Evolutionary conservation across 176 grass and related monocot species (phyloP), one percentile per base, ranked within the genome.

Genomic region (Oryza meyeriana): DNA sequence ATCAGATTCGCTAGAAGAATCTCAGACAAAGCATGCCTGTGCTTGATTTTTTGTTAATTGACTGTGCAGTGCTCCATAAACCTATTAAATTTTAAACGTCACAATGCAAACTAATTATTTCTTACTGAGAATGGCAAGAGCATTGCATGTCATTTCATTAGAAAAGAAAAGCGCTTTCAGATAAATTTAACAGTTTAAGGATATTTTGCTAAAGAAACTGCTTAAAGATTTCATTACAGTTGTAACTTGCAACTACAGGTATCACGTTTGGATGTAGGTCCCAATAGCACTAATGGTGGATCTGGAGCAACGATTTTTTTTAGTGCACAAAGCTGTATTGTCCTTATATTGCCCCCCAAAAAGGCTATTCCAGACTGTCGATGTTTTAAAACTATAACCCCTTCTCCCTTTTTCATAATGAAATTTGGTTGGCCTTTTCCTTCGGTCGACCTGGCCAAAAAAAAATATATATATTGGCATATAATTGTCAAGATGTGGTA

Each of bases 1-100:
- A 0, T 62, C 52, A 5, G 69, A 79, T 75, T 61, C 30, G 12
- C 61, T 69, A 39, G 75, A 84, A 84, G 81, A 88, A 88, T 88
- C 81, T 68, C 38, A 62, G n/a, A 69, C 75, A 84, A 73, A 64
- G 45, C 52, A 29, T 58, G 22, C 64, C 47, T 68, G n/a, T 73
- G 24, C 59, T 75, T 65, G 20, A 66, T 48, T 72, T 57, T 18
- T 78, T 44, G 66, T 74, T 72, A 67, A 66, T 74, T 48, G 84
- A 79, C 24, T 38, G 14, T 44, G 33, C 44, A 61, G 34, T 57
- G 62, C 45, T n/a, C 36, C 69, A 34, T 61, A 36, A 39, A 79
- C 61, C 71, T 74, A 44, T 73, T 12, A 8, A 32, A 74, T 38
- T 44, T 42, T 22, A 73, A 72, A 84, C 36, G 28, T 30, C 33